These are phyloP conservation scores for Scytalidium sp. DNA, from an alignment of 2,329 filamentous ascomycete species.

Conservation along the genomic window DNA sequence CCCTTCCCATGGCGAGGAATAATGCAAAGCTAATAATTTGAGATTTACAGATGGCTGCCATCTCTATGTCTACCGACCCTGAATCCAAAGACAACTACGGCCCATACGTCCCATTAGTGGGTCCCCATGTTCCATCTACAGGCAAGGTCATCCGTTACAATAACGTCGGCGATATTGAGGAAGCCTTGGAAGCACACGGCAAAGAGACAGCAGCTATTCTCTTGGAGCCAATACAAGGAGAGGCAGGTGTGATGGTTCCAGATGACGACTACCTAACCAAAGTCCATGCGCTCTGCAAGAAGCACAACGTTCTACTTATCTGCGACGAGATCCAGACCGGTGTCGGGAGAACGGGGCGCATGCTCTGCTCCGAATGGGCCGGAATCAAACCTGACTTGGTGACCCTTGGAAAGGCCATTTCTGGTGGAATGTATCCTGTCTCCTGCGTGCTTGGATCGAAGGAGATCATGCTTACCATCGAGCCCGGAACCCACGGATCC, in stretches of 20 bases:
- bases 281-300: constrained; percentile 82
- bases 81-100: constrained; percentile 95
- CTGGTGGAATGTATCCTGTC: constrained; percentile 98
- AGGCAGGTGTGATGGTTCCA: constrained; percentile 94
- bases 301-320: constrained; percentile 94
- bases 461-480: constrained; percentile 91
- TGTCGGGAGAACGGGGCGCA: constrained; percentile 89
- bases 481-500: constrained; percentile 94
- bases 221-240: constrained; percentile 94
- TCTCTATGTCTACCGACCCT: constrained; percentile 91
- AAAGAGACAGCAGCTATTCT: constrained; percentile 88
- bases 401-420: constrained; percentile 94
- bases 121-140: constrained; percentile 70
- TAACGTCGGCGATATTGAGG: constrained; percentile 76
- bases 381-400: constrained; percentile 94
- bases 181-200: constrained; percentile 75
- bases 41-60: constrained; percentile 69
- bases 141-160: constrained; percentile 81
- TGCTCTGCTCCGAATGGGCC: constrained; percentile 93
- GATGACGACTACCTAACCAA: constrained; percentile 82
- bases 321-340: constrained; percentile 99
- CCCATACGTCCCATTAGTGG: constrained; percentile 87
- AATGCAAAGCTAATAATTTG: constrained; percentile 5
- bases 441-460: constrained; percentile 84
- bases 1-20: background rate